Evolutionary conservation across 2,329 filamentous ascomycete genomes (phyloP).

Genomic region (Trichoderma asperellum): DNA sequence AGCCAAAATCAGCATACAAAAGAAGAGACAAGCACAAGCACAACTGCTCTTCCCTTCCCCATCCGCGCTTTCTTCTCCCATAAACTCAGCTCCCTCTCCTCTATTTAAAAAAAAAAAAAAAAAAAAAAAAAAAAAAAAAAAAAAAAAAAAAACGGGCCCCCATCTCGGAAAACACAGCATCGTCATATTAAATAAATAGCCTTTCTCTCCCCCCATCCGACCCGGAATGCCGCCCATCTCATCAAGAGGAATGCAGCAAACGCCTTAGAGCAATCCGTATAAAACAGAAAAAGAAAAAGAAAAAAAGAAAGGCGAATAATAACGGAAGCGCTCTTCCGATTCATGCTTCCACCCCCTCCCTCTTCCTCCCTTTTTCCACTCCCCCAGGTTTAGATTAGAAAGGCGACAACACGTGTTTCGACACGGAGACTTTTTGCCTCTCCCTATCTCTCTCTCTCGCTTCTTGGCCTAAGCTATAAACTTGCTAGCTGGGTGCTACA

Average conservation of each 20-base stretch:
- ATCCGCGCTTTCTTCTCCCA: neutral
- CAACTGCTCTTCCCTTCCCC: neutral
- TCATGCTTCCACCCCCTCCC: neutral
- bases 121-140: neutral
- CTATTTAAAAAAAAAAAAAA: neutral
- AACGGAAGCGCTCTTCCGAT: neutral
- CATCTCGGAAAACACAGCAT: neutral
- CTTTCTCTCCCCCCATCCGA: neutral
- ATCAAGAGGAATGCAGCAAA: neutral
- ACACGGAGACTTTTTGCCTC: neutral
- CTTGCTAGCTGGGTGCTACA: neutral
- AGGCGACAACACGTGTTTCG: conserved; percentile 6
- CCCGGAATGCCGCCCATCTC: neutral
- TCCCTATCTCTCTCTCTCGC: neutral
- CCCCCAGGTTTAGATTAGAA: neutral
- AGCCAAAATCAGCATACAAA: neutral
- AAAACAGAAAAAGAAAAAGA: neutral
- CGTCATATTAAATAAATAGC: neutral
- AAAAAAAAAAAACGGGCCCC: neutral
- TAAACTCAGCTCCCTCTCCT: neutral
- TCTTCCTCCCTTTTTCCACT: neutral
- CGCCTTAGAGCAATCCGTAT: neutral
- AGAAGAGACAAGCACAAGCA: neutral
- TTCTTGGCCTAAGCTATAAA: neutral
- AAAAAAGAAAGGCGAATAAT: neutral